Conservation (phyloP, 139 green algal species). For the Desmodesmus armatus region DNA sequence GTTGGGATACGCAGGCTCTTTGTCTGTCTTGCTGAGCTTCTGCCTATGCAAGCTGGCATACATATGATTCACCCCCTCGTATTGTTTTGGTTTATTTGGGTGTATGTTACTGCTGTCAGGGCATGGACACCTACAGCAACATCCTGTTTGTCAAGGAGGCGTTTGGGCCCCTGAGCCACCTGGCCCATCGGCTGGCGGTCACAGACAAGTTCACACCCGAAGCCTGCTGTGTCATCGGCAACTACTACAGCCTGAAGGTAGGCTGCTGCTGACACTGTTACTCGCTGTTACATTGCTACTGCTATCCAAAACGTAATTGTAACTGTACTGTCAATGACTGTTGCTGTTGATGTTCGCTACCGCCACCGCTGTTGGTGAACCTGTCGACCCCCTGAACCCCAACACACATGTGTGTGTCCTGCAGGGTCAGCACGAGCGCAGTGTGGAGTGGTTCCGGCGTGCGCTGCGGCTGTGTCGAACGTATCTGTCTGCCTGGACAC, state of each 20-base stretch:
- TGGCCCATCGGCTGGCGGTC: conserved; percentile 78
- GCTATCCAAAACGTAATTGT: too few relatives aligned
- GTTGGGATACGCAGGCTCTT: neutral
- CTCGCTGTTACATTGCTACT: too few relatives aligned
- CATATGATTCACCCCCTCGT: neutral
- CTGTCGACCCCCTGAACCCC: neutral
- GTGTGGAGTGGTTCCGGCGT: conserved; percentile 92
- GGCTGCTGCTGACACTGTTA: neutral
- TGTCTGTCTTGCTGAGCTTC: too few relatives aligned
- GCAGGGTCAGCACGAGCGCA: conserved; percentile 77
- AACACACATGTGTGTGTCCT: neutral
- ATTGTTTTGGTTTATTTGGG: neutral
- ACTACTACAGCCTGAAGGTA: conserved; percentile 97
- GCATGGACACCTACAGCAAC: conserved; percentile 97
- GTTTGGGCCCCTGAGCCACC: conserved; percentile 76
- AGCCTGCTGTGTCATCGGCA: conserved; percentile 95
- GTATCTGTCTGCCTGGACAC: conserved; percentile 96
- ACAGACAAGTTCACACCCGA: conserved; percentile 87
- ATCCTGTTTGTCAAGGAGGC: conserved; percentile 95
- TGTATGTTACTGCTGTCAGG: conserved; percentile 55
- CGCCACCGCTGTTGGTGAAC: too few relatives aligned
- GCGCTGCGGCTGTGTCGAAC: conserved; percentile 89
- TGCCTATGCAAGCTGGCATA: neutral
- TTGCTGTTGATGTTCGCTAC: too few relatives aligned
- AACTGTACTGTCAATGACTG: too few relatives aligned